Evolutionary conservation across 2,329 filamentous ascomycete genomes (phyloP).

Genomic region (Fusarium dlaminii): DNA sequence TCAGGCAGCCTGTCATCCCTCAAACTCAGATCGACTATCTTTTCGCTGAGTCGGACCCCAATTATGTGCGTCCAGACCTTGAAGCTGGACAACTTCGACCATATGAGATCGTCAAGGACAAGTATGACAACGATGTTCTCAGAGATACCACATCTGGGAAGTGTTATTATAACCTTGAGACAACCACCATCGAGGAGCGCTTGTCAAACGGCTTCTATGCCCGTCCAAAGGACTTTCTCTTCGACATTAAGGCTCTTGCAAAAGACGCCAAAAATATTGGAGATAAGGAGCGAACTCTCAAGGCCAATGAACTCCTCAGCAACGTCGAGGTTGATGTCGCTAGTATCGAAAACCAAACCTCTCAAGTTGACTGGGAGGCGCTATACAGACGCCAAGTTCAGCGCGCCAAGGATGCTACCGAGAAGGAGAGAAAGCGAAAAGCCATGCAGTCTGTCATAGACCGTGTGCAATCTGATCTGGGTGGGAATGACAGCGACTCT

Average conservation of each 20-base stretch:
- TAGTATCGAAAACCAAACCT: slow-evolving; percentile 74
- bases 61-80: slow-evolving; percentile 69
- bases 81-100: slow-evolving; percentile 69
- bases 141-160: slow-evolving; percentile 79
- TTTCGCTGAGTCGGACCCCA: slow-evolving; percentile 83
- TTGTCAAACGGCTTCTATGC: slow-evolving; percentile 97
- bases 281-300: slow-evolving; percentile 84
- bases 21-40: slow-evolving; percentile 81
- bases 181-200: slow-evolving; percentile 93
- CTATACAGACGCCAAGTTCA: slow-evolving; percentile 79
- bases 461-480: slow-evolving; percentile 61
- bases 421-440: slow-evolving; percentile 70
- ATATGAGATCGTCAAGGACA: slow-evolving; percentile 82
- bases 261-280: slow-evolving; percentile 85
- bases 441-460: slow-evolving; percentile 66
- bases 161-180: slow-evolving; percentile 95
- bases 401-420: slow-evolving; percentile 67
- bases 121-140: slow-evolving; percentile 79
- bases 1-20: slow-evolving; percentile 81
- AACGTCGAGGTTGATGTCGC: slow-evolving; percentile 96
- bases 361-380: slow-evolving; percentile 80
- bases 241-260: slow-evolving; percentile 84
- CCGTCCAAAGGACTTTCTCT: slow-evolving; percentile 86
- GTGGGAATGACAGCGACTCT: slow-evolving; percentile 62
- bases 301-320: slow-evolving; percentile 88